Evolutionary conservation across 2,329 filamentous ascomycete species (phyloP).

Genomic region (Fusarium sororula): DNA sequence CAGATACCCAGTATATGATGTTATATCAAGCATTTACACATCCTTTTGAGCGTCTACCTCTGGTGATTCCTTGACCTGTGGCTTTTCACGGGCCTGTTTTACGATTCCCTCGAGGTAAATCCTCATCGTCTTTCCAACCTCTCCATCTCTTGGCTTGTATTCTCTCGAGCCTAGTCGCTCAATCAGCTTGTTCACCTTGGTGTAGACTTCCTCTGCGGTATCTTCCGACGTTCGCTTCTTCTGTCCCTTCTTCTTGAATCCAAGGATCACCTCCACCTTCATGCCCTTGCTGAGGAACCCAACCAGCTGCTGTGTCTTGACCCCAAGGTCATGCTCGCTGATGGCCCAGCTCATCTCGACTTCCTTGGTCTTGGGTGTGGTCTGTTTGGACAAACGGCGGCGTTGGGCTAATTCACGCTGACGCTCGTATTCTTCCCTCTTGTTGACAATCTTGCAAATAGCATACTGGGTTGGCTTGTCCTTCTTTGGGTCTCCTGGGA

Average conservation of each 20-base stretch:
- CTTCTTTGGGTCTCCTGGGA: constrained; percentile 43
- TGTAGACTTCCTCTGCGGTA: constrained; percentile 69
- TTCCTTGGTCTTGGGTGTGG: constrained; percentile 68
- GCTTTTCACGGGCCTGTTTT: constrained; percentile 1
- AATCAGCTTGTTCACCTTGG: constrained; percentile 48
- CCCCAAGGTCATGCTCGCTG: constrained; percentile 75
- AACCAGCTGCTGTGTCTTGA: constrained; percentile 72
- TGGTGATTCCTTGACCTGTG: background rate
- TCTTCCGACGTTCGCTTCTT: constrained; percentile 65
- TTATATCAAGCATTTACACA: constrained; percentile 10
- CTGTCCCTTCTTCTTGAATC: constrained; percentile 67
- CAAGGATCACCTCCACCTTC: constrained; percentile 77
- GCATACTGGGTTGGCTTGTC: constrained; percentile 52
- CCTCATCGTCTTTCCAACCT: constrained; percentile 54
- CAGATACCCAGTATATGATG: constrained; percentile 37
- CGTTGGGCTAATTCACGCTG: constrained; percentile 55
- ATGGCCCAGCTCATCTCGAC: constrained; percentile 95
- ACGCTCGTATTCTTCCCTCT: constrained; percentile 58
- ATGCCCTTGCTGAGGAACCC: constrained; percentile 78
- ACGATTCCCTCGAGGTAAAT: constrained; percentile 54
- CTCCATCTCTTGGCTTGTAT: constrained; percentile 56
- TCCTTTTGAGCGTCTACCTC: background rate
- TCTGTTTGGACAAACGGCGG: constrained; percentile 53
- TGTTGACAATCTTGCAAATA: constrained; percentile 76
- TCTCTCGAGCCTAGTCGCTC: constrained; percentile 53